Evolutionary conservation across 306 rosid genomes (phyloP).

Genomic region (Hippophae tibetana): DNA sequence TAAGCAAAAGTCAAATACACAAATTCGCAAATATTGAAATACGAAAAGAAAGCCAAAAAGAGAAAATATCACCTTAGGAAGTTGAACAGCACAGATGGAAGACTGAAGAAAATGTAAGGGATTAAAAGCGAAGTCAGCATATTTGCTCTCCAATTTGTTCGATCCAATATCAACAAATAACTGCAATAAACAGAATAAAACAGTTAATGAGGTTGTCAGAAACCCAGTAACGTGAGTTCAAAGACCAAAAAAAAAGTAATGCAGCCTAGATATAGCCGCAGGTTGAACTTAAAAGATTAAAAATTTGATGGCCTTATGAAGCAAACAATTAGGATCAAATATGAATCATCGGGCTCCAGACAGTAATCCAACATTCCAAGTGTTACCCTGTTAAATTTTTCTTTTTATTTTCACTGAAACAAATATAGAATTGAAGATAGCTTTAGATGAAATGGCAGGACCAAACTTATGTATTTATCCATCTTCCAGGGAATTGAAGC

Average conservation of each 20-base stretch:
- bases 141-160: constrained; percentile 88
- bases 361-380: too few relatives aligned
- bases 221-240: not conserved
- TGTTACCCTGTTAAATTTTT: too few relatives aligned
- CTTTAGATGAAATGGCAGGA: too few relatives aligned
- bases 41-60: not conserved
- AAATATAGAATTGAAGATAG: too few relatives aligned
- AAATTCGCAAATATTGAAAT: not conserved
- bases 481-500: too few relatives aligned
- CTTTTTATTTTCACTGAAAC: too few relatives aligned
- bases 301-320: too few relatives aligned
- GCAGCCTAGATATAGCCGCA: not conserved
- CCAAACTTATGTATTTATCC: too few relatives aligned
- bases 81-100: constrained; percentile 53
- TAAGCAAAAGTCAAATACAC: not conserved
- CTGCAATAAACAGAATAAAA: constrained; percentile 29
- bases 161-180: constrained; percentile 72
- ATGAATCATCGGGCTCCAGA: too few relatives aligned
- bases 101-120: constrained; percentile 82
- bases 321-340: too few relatives aligned
- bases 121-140: constrained; percentile 75
- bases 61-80: constrained; percentile 40
- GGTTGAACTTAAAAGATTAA: too few relatives aligned
- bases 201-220: not conserved
- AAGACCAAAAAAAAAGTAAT: not conserved